Evolutionary conservation across 1,139 yeast genomes (phyloP).

Genomic region (Candida freyschussii): DNA sequence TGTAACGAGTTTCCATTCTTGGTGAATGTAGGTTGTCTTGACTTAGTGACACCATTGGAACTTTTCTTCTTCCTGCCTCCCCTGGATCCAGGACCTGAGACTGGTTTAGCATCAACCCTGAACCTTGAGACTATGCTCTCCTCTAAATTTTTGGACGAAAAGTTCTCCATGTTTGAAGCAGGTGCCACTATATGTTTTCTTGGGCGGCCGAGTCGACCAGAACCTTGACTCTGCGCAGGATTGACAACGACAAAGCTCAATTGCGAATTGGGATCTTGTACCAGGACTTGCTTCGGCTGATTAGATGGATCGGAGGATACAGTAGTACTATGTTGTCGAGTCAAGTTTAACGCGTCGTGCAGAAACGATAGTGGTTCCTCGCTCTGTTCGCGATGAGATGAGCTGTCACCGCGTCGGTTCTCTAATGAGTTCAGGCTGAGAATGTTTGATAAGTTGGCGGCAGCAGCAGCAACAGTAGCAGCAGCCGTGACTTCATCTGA

Average conservation of each 20-base stretch:
- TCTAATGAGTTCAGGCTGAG: constrained; percentile 19
- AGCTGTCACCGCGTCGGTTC: constrained; percentile 1
- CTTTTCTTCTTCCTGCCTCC: constrained; percentile 19
- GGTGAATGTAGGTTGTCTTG: constrained; percentile 3
- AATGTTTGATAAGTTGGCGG: constrained; percentile 23
- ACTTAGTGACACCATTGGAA: neutral
- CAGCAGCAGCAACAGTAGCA: constrained; percentile 20
- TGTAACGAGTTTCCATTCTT: constrained; percentile 1
- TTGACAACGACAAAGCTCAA: constrained; percentile 26
- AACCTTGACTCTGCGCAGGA: constrained; percentile 22
- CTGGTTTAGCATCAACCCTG: constrained; percentile 24
- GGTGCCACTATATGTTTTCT: constrained; percentile 10
- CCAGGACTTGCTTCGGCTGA: constrained; percentile 21
- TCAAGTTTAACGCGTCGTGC: constrained; percentile 11
- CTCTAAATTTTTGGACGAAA: constrained; percentile 18
- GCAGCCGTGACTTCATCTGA: constrained; percentile 1
- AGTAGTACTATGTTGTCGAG: neutral
- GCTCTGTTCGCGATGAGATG: neutral
- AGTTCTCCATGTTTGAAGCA: constrained; percentile 2
- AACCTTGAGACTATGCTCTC: constrained; percentile 22
- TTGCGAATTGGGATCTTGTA: constrained; percentile 20
- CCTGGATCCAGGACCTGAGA: constrained; percentile 26
- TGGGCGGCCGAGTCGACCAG: constrained; percentile 25
- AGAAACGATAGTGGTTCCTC: constrained; percentile 12
- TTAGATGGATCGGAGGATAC: neutral